phyloP scores from a whole-genome alignment of 2,329 filamentous ascomycete genomes.

The Penicillium decumbens region DNA sequence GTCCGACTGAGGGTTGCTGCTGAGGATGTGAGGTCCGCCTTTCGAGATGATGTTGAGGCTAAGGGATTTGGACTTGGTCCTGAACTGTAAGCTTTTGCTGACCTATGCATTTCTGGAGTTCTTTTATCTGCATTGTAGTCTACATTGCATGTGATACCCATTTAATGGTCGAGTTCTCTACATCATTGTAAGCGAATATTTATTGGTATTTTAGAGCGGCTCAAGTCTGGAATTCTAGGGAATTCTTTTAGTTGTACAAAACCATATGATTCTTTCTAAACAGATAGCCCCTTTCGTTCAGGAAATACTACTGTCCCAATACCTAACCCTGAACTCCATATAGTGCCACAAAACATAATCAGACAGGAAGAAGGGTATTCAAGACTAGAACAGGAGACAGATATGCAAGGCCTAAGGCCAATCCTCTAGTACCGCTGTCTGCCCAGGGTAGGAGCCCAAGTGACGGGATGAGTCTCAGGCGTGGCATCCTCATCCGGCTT shows the following conservation, averaged over 20 bases:
- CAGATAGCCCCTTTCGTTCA: background rate
- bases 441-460: constrained; percentile 81
- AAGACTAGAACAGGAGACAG: constrained; percentile 15
- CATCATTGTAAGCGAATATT: background rate
- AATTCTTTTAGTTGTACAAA: background rate
- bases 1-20: constrained; percentile 80
- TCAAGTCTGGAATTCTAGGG: background rate
- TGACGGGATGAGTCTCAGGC: constrained; percentile 81
- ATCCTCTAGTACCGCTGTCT: constrained; percentile 64
- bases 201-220: background rate
- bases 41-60: constrained; percentile 82
- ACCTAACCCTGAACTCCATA: constrained; percentile 31
- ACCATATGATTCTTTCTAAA: background rate
- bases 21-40: constrained; percentile 82
- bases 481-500: constrained; percentile 88
- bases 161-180: background rate
- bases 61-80: constrained; percentile 66
- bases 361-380: constrained; percentile 23
- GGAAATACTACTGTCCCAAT: background rate
- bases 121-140: background rate
- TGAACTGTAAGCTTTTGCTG: constrained; percentile 25
- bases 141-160: constrained; percentile 17
- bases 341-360: constrained; percentile 22
- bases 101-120: constrained; percentile 11
- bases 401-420: background rate